Conservation (phyloP, 805 yeast genomes). For the Nakazawaea anatomiae region DNA sequence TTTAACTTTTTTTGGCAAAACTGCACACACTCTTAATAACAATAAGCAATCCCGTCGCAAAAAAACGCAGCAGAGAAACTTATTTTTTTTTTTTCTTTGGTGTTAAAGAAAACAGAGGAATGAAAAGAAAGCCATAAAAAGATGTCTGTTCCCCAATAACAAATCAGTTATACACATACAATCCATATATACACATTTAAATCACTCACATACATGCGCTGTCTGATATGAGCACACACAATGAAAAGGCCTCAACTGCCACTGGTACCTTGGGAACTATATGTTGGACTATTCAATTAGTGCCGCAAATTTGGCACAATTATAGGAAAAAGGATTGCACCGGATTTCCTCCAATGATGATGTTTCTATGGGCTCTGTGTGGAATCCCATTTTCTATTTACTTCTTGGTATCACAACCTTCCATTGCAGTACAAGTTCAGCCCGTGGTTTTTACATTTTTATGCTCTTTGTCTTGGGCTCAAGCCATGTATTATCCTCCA, state of each 20-base stretch:
- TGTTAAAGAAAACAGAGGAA: no score
- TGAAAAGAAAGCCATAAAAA: neutral
- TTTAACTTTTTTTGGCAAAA: no score
- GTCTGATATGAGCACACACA: constrained; percentile 1
- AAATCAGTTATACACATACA: no score
- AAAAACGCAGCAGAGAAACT: neutral
- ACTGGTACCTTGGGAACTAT: constrained; percentile 87
- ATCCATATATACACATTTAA: neutral
- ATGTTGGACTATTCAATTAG: constrained; percentile 86
- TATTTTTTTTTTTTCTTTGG: no score
- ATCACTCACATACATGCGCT: neutral
- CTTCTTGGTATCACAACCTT: constrained; percentile 39
- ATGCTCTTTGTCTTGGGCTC: constrained; percentile 42
- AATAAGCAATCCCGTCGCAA: neutral
- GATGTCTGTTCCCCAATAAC: no score
- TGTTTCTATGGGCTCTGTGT: constrained; percentile 72
- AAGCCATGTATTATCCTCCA: constrained; percentile 50
- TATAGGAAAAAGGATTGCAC: constrained; percentile 72
- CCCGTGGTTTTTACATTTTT: constrained; percentile 50
- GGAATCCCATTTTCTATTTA: constrained; percentile 51
- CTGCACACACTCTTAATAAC: no score
- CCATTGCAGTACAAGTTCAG: constrained; percentile 46
- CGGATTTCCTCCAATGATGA: constrained; percentile 86
- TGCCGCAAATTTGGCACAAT: constrained; percentile 78
- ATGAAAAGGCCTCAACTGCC: constrained; percentile 55